These are phyloP conservation scores for Alternaria angustiovoidea DNA, from an alignment of 2,329 filamentous ascomycete species.

Conservation along the genomic window DNA sequence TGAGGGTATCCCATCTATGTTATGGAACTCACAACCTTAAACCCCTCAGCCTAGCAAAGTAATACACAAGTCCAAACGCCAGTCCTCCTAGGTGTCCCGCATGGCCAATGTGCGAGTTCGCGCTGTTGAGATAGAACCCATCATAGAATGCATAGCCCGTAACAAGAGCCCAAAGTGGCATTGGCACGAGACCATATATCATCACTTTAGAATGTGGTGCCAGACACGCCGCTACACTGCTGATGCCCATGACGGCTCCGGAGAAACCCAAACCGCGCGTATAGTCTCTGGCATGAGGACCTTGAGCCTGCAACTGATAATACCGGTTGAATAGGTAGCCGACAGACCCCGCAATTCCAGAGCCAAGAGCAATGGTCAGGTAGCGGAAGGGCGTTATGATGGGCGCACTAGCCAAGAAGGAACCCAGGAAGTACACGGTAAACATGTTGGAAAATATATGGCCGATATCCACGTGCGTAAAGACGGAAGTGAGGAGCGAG, in stretches of 20 bases:
- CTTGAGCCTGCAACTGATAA: conserved; percentile 7
- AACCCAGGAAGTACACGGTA: conserved; percentile 49
- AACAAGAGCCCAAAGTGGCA: conserved; percentile 52
- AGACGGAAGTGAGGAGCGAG: conserved; percentile 51
- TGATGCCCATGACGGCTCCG: conserved; percentile 53
- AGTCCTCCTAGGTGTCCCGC: conserved; percentile 57
- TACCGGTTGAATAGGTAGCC: conserved; percentile 26
- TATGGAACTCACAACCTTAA: conserved; percentile 14
- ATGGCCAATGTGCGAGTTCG: conserved; percentile 47
- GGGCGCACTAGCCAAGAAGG: conserved; percentile 41
- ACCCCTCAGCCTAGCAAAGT: conserved; percentile 30
- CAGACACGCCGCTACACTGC: conserved; percentile 50
- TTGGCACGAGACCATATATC: conserved; percentile 50
- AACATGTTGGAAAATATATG: conserved; percentile 57
- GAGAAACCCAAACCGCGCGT: conserved; percentile 45
- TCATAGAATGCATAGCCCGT: conserved; percentile 50
- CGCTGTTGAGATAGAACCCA: conserved; percentile 48
- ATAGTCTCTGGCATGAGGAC: conserved; percentile 8
- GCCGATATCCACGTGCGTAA: conserved; percentile 47
- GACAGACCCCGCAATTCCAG: conserved; percentile 35
- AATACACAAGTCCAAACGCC: conserved; percentile 50
- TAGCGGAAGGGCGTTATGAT: conserved; percentile 38
- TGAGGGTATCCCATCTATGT: not conserved
- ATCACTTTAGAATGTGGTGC: conserved; percentile 44
- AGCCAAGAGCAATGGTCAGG: conserved; percentile 41